phyloP scores from a whole-genome alignment of 1,139 yeast species.

The Hyphopichia fennica region DNA sequence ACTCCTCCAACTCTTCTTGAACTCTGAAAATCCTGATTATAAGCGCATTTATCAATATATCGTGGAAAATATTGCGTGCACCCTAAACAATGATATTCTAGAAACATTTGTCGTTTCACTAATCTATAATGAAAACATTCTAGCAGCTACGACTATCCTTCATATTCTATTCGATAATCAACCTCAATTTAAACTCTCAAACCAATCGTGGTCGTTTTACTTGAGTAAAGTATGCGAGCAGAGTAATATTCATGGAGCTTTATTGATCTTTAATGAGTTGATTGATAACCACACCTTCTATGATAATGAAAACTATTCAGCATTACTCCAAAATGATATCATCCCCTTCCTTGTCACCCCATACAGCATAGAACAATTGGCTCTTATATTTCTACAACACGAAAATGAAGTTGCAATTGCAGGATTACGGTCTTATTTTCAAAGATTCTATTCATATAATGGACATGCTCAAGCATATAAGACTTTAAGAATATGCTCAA shows the following conservation, averaged over 20 bases:
- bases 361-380: constrained; percentile 22
- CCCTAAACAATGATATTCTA: not conserved
- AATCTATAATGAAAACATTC: constrained; percentile 14
- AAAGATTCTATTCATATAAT: constrained; percentile 37
- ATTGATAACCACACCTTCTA: constrained; percentile 26
- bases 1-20: constrained; percentile 3
- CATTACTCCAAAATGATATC: constrained; percentile 16
- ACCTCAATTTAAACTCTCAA: constrained; percentile 23
- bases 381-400: constrained; percentile 28
- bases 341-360: constrained; percentile 37
- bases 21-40: not conserved
- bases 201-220: constrained; percentile 37
- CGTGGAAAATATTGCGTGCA: constrained; percentile 4
- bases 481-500: constrained; percentile 23
- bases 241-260: constrained; percentile 33
- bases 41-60: constrained; percentile 7
- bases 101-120: constrained; percentile 8
- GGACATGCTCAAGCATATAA: constrained; percentile 30
- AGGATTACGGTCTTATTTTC: constrained; percentile 36
- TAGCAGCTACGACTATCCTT: constrained; percentile 23
- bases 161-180: constrained; percentile 18
- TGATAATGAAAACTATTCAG: constrained; percentile 15
- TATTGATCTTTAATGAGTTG: constrained; percentile 36
- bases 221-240: constrained; percentile 24
- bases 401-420: constrained; percentile 25